phyloP scores from a whole-genome alignment of 495 filamentous ascomycete species.

The Penicillium goetzii region DNA sequence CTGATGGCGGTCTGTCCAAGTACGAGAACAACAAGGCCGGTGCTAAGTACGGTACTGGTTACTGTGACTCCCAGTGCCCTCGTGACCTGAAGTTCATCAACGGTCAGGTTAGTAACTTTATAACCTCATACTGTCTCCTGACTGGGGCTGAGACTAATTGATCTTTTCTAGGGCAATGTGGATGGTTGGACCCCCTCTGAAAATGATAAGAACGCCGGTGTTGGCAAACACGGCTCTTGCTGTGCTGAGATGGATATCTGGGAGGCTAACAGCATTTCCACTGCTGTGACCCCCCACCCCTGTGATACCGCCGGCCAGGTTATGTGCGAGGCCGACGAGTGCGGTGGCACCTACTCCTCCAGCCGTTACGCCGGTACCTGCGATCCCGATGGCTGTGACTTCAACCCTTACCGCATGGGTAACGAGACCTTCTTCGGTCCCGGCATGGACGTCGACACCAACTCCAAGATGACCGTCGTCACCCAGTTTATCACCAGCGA shows the following conservation, averaged over 20 bases:
- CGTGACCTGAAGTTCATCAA: conserved; percentile 70
- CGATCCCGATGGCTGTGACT: conserved; percentile 79
- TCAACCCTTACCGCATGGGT: conserved; percentile 76
- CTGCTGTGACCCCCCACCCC: conserved; percentile 64
- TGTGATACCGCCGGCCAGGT: conserved; percentile 60
- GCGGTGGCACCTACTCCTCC: conserved; percentile 52
- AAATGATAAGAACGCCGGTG: conserved; percentile 62
- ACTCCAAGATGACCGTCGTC: conserved; percentile 64
- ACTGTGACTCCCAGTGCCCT: conserved; percentile 76
- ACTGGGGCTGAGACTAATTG: conserved; percentile 34
- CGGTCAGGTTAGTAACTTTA: conserved; percentile 44
- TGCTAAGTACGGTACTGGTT: conserved; percentile 71
- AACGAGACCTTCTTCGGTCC: conserved; percentile 65
- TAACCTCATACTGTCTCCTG: background rate
- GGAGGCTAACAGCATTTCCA: conserved; percentile 67
- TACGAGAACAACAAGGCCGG: conserved; percentile 65
- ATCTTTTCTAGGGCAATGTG: conserved; percentile 53
- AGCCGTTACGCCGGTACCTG: conserved; percentile 59
- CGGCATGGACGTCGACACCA: conserved; percentile 65
- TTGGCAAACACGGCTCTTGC: conserved; percentile 65
- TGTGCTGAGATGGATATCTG: conserved; percentile 77
- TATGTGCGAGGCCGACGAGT: conserved; percentile 60
- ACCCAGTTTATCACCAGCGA: conserved; percentile 70
- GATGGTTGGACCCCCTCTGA: conserved; percentile 61
- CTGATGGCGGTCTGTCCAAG: conserved; percentile 58